Conservation (phyloP, 1,284 basidiomycete genomes). For the Boletus mariae region DNA sequence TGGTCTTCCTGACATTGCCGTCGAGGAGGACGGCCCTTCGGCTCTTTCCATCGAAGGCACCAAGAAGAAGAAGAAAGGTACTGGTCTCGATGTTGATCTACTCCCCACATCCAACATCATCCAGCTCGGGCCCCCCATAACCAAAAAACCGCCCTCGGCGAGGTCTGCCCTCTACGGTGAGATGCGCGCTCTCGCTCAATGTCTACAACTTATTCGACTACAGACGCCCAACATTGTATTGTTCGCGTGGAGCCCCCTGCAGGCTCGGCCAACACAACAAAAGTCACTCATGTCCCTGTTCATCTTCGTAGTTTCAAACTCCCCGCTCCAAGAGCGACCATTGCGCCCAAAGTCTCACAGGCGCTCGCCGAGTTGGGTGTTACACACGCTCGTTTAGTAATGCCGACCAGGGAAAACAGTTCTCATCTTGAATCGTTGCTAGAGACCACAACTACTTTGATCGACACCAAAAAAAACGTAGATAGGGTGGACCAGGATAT, state of each 20-base stretch:
- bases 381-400: constrained; percentile 73
- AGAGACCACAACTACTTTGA: constrained; percentile 64
- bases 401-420: constrained; percentile 85
- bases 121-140: constrained; percentile 40
- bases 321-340: constrained; percentile 68
- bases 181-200: constrained; percentile 4
- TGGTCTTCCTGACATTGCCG: constrained; percentile 69
- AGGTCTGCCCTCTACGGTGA: constrained; percentile 60
- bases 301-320: constrained; percentile 82
- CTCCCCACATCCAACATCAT: constrained; percentile 49
- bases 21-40: constrained; percentile 59
- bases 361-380: constrained; percentile 75
- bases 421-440: constrained; percentile 70
- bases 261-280: constrained; percentile 53
- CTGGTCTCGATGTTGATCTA: constrained; percentile 49
- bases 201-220: constrained; percentile 6
- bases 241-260: constrained; percentile 59
- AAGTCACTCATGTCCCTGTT: constrained; percentile 72
- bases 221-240: constrained; percentile 76
- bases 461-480: constrained; percentile 86
- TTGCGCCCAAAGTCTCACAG: constrained; percentile 71
- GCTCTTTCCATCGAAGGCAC: constrained; percentile 36
- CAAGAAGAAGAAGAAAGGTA: constrained; percentile 49
- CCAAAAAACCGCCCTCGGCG: constrained; percentile 45
- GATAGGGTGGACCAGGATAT: constrained; percentile 87